phyloP scores from a whole-genome alignment of 495 filamentous ascomycete genomes.

The Clavariopsis aquatica region DNA sequence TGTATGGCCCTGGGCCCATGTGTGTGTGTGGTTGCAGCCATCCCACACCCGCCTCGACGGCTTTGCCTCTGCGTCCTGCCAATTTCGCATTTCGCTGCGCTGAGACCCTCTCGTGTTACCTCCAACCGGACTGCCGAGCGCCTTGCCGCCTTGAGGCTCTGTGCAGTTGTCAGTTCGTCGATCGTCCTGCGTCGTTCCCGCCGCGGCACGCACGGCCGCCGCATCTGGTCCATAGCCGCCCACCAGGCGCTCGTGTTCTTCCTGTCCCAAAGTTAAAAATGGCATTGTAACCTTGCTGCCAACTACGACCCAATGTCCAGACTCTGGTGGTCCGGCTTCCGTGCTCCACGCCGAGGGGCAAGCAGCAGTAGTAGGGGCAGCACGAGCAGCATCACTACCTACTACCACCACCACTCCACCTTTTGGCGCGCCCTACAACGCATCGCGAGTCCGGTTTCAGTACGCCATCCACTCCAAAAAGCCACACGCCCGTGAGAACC shows the following conservation, averaged over 20 bases:
- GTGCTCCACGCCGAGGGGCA: no score
- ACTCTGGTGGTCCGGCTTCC: not conserved
- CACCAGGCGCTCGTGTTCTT: constrained; percentile 26
- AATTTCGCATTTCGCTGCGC: constrained; percentile 1
- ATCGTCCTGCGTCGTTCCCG: constrained; percentile 5
- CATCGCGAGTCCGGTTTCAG: not conserved
- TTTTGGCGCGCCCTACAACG: not conserved
- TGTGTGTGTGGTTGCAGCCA: constrained; percentile 5
- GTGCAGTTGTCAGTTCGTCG: constrained; percentile 20
- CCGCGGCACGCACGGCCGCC: constrained; percentile 25
- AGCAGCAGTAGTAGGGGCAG: not conserved
- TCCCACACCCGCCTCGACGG: constrained; percentile 2
- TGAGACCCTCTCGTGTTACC: not conserved
- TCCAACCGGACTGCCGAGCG: constrained; percentile 18
- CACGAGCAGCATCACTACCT: not conserved
- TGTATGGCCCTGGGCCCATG: no score
- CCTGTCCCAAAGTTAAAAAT: not conserved
- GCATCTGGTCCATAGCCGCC: constrained; percentile 21
- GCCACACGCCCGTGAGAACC: not conserved
- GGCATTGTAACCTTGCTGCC: not conserved
- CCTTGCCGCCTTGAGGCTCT: constrained; percentile 34
- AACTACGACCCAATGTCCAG: not conserved
- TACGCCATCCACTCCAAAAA: not conserved
- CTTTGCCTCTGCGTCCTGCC: constrained; percentile 9
- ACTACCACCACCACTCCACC: no score